Evolutionary conservation across 306 rosid genomes (phyloP), one percentile per base, ranked within the genome.

Genomic region (Quercus ilex): DNA sequence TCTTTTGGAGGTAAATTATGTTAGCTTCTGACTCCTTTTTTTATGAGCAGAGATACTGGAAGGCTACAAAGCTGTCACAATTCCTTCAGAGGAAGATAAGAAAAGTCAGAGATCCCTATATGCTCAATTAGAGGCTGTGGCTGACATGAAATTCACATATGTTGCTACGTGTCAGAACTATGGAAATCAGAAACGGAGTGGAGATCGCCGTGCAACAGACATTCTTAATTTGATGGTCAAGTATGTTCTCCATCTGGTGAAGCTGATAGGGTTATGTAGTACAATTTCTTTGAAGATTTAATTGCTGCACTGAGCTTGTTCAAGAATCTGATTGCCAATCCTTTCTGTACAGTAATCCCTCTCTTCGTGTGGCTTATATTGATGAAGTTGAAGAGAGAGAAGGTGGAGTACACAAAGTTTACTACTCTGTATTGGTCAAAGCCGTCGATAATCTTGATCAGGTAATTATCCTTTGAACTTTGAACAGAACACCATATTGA

Each of bases 311-410:
- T 63, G 69, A 71, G 80, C 79, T 81, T 82, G 23, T 79, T 55
- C 51, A 74, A 71, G 85, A 83, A 80, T 69, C 60, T 75, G 46
- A 83, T 67, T 31, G 78, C 35, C 65, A 57, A 26, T 73, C 78
- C 81, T 79, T 78, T 77, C 20, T 23, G 73, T 78, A 78, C 84
- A 95, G 98, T 78, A 86, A 95, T 73, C 98, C 99, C 68, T 85
- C 99, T 6, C 98, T 95, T 79, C 95, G 99, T 53, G 99, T 95
- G 89, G 99, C 99, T 71, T 95, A 88, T 84, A 93, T 95, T 80
- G 99, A 95, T 78, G 99, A 95, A 89, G 89, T 95, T 74, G 99
- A 95, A 89, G 99, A 93, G 86, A 89, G 91, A 69, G 99, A 95
- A 73, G 86, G 85, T 62, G 92, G 86, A 82, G 96, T 79, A 30